Conservation (phyloP, 2,329 filamentous ascomycete species). For the Phyllosticta capitalensis region DNA sequence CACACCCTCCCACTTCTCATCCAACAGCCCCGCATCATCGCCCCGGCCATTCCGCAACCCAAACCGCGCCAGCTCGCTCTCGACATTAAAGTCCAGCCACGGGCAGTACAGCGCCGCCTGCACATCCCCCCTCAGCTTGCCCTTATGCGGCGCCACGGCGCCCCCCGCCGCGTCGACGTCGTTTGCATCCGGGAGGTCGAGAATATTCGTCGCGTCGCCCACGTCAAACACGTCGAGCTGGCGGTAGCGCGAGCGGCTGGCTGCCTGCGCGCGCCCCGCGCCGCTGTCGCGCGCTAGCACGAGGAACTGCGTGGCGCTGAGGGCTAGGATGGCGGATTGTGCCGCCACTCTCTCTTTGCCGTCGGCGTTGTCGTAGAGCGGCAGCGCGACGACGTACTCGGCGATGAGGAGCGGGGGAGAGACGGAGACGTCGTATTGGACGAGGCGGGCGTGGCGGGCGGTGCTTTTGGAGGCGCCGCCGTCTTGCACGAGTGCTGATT, state of each 20-base stretch:
- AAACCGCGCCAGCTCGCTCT: constrained; percentile 54
- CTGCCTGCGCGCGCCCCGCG: constrained; percentile 48
- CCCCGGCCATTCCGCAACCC: constrained; percentile 58
- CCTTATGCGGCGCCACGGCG: constrained; percentile 40
- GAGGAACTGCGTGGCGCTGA: constrained; percentile 56
- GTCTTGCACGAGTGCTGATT: constrained; percentile 47
- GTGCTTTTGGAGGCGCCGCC: constrained; percentile 47
- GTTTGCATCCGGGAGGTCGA: constrained; percentile 28
- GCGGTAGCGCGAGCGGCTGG: constrained; percentile 51
- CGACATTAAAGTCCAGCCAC: constrained; percentile 61
- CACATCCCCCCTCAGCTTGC: constrained; percentile 45
- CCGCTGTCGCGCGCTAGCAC: constrained; percentile 55
- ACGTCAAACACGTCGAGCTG: constrained; percentile 63
- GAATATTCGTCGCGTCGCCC: constrained; percentile 49
- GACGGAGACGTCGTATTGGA: constrained; percentile 53
- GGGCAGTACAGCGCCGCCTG: constrained; percentile 52
- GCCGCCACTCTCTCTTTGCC: constrained; percentile 48
- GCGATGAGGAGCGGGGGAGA: constrained; percentile 36
- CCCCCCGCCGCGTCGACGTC: constrained; percentile 27
- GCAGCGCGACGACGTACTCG: constrained; percentile 59
- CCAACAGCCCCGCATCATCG: constrained; percentile 50
- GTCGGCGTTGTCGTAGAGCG: constrained; percentile 43
- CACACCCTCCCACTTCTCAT: constrained; percentile 71
- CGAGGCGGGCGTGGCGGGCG: constrained; percentile 49
- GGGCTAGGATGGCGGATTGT: constrained; percentile 59